Base-by-base conservation (phyloP, 768 basidiomycete genomes). In the Filobasidium floriforme region DNA sequence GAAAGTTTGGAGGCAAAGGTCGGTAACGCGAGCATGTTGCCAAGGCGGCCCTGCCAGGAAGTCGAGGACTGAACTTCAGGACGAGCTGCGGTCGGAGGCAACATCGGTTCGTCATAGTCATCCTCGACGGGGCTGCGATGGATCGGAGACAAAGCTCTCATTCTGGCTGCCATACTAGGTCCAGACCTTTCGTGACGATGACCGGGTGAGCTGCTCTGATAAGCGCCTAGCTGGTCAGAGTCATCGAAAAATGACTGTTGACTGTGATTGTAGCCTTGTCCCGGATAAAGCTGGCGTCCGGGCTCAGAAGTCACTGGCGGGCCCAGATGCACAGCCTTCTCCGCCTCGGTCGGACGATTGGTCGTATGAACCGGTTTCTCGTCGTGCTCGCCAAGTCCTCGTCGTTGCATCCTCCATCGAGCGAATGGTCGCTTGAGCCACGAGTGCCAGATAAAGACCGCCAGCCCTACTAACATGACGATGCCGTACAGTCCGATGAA, bases 401-500 rank as follows among this genome's bases (percentile, higher is more conserved):
- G 19, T 7, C 54, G 6, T 24, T 57, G 54, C 22, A 57, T 22
- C 6, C 54, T 15, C 54, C 54, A 57, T 57, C 29, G 54, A 26
- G 19, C 14, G 7, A 57, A 24, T 5, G 24, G 54, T 3, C 54
- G 22, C 26, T 32, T 57, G 12, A 57, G 14, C 54, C 54, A 57
- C 12, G 57, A 59, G 28, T 65, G 59, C 29, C 64, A 59, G 29
- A 60, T 10, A 11, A 65, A 24, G 18, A 60, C 59, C n/a, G 49
- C 24, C 19, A 65, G 59, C 0, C 54, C 64, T 29, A 65, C 46
- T 15, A 65, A 19, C 32, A 92, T 86, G 54, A 96, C 89, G 43
- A 90, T 46, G 19, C 80, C 84, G 92, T 92, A 98, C 1, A 97
- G 80, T 0, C 80, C 87, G 70, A 94, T 82, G 80, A 96, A 91